Base-by-base conservation (phyloP, 78 protist species). In the Monocercomonoides exilis region DNA sequence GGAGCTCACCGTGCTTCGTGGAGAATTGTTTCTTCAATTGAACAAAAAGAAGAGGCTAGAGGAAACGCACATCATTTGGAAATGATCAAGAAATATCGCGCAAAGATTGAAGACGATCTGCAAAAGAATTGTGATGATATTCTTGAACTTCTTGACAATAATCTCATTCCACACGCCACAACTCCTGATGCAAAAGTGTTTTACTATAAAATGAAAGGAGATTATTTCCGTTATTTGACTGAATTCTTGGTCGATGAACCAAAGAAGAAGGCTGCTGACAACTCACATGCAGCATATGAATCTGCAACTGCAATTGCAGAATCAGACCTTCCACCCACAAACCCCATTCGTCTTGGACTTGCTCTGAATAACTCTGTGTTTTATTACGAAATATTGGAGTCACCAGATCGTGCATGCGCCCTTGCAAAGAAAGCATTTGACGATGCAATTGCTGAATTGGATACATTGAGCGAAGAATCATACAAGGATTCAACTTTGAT, bases 361-460 rank as follows among this genome's bases (percentile, higher is more conserved):
- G 99, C 99, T 81, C 96, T 98, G 86, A 98, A 97, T 96, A 95
- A 95, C 94, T 94, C 98, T 32, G 99, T 98, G 77, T 98, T 96
- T 94, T 94, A 93, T 93, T 97, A 96, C 90, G 99, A 98, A 92
- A 96, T 97, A 90, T 46, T 93, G 44, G 90, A 93, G 87, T 63
- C 90, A 33, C 98, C 95, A 63, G 96, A 93, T 33, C 46, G 86
- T 44, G 99, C 98, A 0, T 94, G 96, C 87, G 80, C 54, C 38
- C 91, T 96, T 41, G 99, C 99, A 86, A 91, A 87, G 87, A 0
- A 2, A 36, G 90, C 89, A 29, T 91, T 88, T 41, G 87, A 88
- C 41, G 80, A 81, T 36, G 90, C 90, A 41, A 88, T 88, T 3
- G 89, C 88, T 46, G 98, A 95, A 89, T 90, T 96, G 42, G 99